These are phyloP conservation scores for Pseudogymnoascus sp. DNA, from an alignment of 2,329 filamentous ascomycete species.

Conservation along the genomic window DNA sequence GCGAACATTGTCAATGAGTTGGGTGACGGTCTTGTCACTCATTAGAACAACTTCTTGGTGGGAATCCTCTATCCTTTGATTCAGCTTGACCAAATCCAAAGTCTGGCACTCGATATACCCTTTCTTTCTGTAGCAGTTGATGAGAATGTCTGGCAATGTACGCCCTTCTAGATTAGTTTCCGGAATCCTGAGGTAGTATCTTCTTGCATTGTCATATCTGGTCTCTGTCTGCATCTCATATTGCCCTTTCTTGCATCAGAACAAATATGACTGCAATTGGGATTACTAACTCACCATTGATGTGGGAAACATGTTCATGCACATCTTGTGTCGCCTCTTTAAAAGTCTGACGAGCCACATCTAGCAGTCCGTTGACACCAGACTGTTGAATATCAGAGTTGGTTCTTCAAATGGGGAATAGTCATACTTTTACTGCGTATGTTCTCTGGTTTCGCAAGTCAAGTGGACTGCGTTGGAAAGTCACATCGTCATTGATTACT, in stretches of 20 bases:
- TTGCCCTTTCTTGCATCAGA: conserved; percentile 17
- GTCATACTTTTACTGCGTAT: conserved; percentile 69
- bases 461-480: conserved; percentile 68
- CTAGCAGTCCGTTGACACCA: conserved; percentile 75
- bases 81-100: conserved; percentile 72
- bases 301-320: conserved; percentile 57
- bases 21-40: conserved; percentile 68
- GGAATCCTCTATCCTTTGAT: conserved; percentile 66
- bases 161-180: conserved; percentile 53
- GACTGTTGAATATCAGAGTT: conserved; percentile 38
- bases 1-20: conserved; percentile 65
- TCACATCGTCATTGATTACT: conserved; percentile 73
- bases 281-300: conserved; percentile 47
- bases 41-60: conserved; percentile 77
- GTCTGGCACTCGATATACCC: conserved; percentile 83
- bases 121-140: conserved; percentile 68
- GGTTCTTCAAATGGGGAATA: background rate
- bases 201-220: conserved; percentile 67
- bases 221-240: conserved; percentile 55
- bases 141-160: conserved; percentile 58
- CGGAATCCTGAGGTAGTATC: conserved; percentile 68
- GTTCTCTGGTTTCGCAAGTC: conserved; percentile 84
- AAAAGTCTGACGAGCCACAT: conserved; percentile 81
- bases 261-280: background rate
- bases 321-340: conserved; percentile 80